Evolutionary conservation across 179 eudicot species (phyloP).

Genomic region (Actinidia polygama): DNA sequence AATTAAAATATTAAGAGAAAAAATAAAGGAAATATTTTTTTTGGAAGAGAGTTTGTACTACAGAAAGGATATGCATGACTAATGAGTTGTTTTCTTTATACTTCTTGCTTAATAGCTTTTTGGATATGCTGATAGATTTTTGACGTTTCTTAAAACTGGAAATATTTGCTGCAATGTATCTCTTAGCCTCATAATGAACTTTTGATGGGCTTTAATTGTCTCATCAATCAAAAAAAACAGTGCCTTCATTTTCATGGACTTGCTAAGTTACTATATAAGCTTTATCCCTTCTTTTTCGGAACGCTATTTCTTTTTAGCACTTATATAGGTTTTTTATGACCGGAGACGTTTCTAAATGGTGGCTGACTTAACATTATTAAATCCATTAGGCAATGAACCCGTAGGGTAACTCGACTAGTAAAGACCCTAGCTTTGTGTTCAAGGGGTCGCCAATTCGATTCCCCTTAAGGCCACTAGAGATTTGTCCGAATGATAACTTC

Average conservation of each 20-base stretch:
- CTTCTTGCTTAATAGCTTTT: not conserved
- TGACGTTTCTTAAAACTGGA: not conserved
- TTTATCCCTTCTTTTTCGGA: conserved; percentile 5
- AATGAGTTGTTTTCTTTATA: not conserved
- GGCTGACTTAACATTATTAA: conserved; percentile 42
- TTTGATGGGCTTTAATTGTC: not conserved
- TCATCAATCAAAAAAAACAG: not conserved
- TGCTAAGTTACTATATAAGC: not conserved
- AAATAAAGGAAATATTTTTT: too few relatives aligned
- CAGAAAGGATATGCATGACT: not conserved
- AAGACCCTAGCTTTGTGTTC: too few relatives aligned
- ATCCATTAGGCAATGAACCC: conserved; percentile 40
- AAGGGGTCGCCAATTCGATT: too few relatives aligned
- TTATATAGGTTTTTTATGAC: conserved; percentile 77
- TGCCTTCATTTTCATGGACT: not conserved
- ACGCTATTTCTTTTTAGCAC: conserved; percentile 13
- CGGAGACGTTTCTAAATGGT: conserved; percentile 37
- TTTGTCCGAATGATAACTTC: too few relatives aligned
- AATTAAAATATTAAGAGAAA: too few relatives aligned
- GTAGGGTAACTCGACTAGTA: too few relatives aligned
- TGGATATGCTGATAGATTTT: conserved; percentile 6
- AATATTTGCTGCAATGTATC: not conserved
- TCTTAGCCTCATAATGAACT: not conserved
- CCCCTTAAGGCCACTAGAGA: too few relatives aligned
- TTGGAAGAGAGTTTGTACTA: not conserved